Percentiles rank a stretch among this genome's conserved stretches.
phyloP scores from a whole-genome alignment of 192 early-diverging fungal genomes.

The Linnemannia elongata region DNA sequence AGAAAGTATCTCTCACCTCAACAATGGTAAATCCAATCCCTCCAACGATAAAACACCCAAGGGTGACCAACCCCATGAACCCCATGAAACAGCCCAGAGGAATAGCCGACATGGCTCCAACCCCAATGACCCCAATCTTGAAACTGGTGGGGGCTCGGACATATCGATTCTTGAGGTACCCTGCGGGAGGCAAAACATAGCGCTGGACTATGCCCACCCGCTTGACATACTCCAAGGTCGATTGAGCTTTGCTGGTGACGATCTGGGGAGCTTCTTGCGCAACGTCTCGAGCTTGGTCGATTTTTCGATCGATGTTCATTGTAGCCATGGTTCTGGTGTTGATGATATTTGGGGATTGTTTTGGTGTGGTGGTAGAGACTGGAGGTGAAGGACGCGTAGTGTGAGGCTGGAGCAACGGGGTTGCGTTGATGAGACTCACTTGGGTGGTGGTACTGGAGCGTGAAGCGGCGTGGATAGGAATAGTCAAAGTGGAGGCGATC shows the following conservation, averaged over 20 bases:
- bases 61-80: slow-evolving; percentile 34
- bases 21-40: slow-evolving; percentile 21
- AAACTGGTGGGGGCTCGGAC: background rate
- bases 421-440: background rate
- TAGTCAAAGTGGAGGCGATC: background rate
- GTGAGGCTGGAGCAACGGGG: background rate
- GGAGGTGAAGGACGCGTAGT: background rate
- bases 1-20: slow-evolving; percentile 16
- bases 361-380: background rate
- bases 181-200: background rate
- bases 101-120: slow-evolving; percentile 21
- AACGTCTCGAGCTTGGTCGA: background rate
- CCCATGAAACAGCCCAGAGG: slow-evolving; percentile 19
- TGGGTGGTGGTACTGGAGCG: background rate
- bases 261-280: background rate
- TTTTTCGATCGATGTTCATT: background rate
- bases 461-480: background rate
- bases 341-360: background rate
- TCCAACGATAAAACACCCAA: slow-evolving; percentile 22
- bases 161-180: background rate
- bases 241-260: background rate
- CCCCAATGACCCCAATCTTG: background rate
- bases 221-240: background rate
- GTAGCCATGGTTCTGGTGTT: background rate
- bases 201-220: background rate